phyloP scores from a whole-genome alignment of 2,329 filamentous ascomycete genomes.

The Fusarium chlamydosporum region DNA sequence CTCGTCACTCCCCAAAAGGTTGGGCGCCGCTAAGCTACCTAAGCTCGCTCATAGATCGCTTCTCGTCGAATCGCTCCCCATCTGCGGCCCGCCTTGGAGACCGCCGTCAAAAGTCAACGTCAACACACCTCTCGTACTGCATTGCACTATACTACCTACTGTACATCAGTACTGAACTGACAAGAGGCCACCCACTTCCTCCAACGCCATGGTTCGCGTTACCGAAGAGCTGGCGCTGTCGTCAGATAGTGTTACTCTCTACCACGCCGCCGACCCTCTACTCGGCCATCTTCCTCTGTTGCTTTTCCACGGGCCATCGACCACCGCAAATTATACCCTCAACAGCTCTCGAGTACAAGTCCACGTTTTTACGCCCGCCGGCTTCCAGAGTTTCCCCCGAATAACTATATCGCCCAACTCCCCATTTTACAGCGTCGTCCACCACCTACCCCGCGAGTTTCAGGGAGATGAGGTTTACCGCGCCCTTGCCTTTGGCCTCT shows the following conservation, averaged over 20 bases:
- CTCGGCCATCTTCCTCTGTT: slow-evolving; percentile 86
- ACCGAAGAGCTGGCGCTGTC: slow-evolving; percentile 83
- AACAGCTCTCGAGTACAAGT: slow-evolving; percentile 95
- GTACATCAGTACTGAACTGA: slow-evolving; percentile 7
- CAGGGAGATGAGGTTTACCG: slow-evolving; percentile 96
- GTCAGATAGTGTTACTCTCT: slow-evolving; percentile 86
- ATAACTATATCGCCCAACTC: slow-evolving; percentile 95
- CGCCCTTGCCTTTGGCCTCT: slow-evolving; percentile 89
- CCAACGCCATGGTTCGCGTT: slow-evolving; percentile 82
- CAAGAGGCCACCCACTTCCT: slow-evolving; percentile 38
- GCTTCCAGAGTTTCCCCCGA: slow-evolving; percentile 89
- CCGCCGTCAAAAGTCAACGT: slow-evolving; percentile 33
- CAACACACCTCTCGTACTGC: slow-evolving; percentile 41
- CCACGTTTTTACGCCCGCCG: slow-evolving; percentile 90
- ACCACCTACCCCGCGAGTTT: slow-evolving; percentile 90
- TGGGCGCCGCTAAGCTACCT: slow-evolving; percentile 23
- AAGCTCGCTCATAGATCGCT: slow-evolving; percentile 12
- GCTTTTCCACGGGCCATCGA: slow-evolving; percentile 92
- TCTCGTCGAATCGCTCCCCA: slow-evolving; percentile 39
- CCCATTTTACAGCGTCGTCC: slow-evolving; percentile 89
- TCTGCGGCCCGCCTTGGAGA: slow-evolving; percentile 49
- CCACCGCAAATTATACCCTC: slow-evolving; percentile 86
- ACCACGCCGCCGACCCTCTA: slow-evolving; percentile 87
- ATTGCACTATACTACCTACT: slow-evolving; percentile 26
- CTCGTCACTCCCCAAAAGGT: background rate